Percentiles rank a stretch among this genome's conserved stretches.
Evolutionary conservation across 208 protist species (phyloP).

Genomic region (Kentomonas sorsogonicus): DNA sequence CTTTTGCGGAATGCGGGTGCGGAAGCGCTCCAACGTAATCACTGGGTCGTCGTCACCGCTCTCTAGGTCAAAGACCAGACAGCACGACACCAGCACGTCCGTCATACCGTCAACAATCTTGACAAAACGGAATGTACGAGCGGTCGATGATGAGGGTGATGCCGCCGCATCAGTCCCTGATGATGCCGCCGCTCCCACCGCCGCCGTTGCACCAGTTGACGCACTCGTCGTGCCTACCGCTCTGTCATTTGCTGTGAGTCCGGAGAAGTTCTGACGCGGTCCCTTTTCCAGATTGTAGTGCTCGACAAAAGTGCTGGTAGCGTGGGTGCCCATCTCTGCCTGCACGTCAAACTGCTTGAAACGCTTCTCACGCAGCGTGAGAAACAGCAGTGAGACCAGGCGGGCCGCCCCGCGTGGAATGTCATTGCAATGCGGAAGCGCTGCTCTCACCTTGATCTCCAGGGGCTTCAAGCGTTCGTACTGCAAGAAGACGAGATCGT

Average conservation of each 20-base stretch:
- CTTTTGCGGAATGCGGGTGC: conserved; percentile 63
- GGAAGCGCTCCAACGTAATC: conserved; percentile 57
- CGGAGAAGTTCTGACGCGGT: too few species aligned
- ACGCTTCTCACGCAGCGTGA: conserved; percentile 78
- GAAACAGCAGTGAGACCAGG: conserved; percentile 35
- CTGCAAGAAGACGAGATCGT: conserved; percentile 82
- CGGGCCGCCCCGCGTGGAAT: background rate
- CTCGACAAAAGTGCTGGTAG: conserved; percentile 75
- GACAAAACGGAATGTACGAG: conserved; percentile 55
- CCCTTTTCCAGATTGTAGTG: conserved; percentile 72
- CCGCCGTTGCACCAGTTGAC: background rate
- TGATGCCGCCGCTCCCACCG: background rate
- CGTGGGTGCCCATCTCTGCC: conserved; percentile 33
- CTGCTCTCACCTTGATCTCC: conserved; percentile 30
- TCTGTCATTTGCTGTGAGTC: conserved; percentile 15
- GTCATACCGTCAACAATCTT: conserved; percentile 75
- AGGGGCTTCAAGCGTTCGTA: conserved; percentile 55
- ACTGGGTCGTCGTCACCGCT: background rate
- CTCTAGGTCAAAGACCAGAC: conserved; percentile 29
- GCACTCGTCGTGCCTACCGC: conserved; percentile 5
- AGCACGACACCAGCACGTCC: conserved; percentile 83
- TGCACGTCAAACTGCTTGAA: conserved; percentile 81
- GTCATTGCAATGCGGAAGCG: conserved; percentile 9
- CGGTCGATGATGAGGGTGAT: background rate
- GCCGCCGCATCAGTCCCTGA: background rate